Percentiles rank a stretch among this genome's conserved stretches.
These are phyloP conservation scores for Penicillium sp. DNA, from an alignment of 2,329 filamentous ascomycete genomes.

Conservation along the genomic window DNA sequence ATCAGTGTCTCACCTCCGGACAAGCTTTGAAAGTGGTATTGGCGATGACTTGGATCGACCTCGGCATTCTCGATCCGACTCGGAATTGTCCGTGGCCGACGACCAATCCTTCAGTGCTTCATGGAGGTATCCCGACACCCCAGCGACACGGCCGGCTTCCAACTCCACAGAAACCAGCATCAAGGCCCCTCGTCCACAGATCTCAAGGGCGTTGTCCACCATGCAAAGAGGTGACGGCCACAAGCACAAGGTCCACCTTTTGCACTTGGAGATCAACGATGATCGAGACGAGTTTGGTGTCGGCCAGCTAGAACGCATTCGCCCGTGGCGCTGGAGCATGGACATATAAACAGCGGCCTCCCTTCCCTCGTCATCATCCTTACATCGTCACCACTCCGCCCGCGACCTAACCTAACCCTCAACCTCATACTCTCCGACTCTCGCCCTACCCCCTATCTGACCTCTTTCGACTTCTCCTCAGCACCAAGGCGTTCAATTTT, in stretches of 20 bases:
- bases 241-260: slow-evolving; percentile 36
- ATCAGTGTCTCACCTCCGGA: slow-evolving; percentile 18
- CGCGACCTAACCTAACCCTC: slow-evolving; percentile 43
- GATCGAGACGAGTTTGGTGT: slow-evolving; percentile 33
- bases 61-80: slow-evolving; percentile 35
- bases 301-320: slow-evolving; percentile 37
- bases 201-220: slow-evolving; percentile 38
- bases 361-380: background rate
- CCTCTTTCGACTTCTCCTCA: slow-evolving; percentile 1
- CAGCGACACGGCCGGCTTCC: slow-evolving; percentile 39
- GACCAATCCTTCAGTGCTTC: slow-evolving; percentile 30
- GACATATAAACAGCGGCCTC: slow-evolving; percentile 35
- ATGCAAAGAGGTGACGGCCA: slow-evolving; percentile 33
- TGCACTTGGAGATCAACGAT: slow-evolving; percentile 43
- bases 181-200: slow-evolving; percentile 32
- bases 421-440: background rate
- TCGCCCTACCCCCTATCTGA: background rate
- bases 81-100: slow-evolving; percentile 32
- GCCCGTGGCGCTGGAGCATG: slow-evolving; percentile 49
- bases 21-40: slow-evolving; percentile 12
- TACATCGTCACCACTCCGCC: slow-evolving; percentile 36
- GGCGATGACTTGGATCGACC: slow-evolving; percentile 19
- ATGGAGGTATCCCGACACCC: slow-evolving; percentile 39
- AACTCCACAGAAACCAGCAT: slow-evolving; percentile 37
- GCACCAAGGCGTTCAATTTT: slow-evolving; percentile 20